Evolutionary conservation across 2,329 filamentous ascomycete species (phyloP).

Genomic region (Fusarium pilosicola): DNA sequence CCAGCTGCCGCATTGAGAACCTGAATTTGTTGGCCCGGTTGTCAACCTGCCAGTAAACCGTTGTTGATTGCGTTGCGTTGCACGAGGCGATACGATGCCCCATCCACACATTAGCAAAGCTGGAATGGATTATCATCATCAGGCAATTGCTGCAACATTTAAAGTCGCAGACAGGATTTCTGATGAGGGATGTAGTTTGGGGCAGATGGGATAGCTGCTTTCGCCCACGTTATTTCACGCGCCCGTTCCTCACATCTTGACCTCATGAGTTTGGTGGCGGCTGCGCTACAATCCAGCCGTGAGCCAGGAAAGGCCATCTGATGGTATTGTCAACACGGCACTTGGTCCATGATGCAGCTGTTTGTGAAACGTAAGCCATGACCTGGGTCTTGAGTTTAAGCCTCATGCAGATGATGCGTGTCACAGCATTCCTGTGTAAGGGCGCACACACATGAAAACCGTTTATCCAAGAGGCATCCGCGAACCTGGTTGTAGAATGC

Average conservation of each 20-base stretch:
- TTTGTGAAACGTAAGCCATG: slow-evolving; percentile 14
- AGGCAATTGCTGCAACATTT: slow-evolving; percentile 13
- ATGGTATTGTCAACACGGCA: slow-evolving; percentile 4
- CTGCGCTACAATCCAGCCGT: slow-evolving; percentile 6
- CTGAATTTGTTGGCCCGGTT: slow-evolving; percentile 7
- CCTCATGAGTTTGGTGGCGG: slow-evolving; percentile 6
- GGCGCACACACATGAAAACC: slow-evolving; percentile 3
- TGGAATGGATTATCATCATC: slow-evolving; percentile 17
- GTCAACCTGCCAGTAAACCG: slow-evolving; percentile 8
- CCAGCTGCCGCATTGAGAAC: slow-evolving; percentile 25
- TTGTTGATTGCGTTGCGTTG: slow-evolving; percentile 14
- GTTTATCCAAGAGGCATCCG: slow-evolving; percentile 11
- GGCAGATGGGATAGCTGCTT: background rate
- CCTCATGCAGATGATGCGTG: slow-evolving; percentile 17
- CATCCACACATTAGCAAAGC: slow-evolving; percentile 7
- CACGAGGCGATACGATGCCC: slow-evolving; percentile 18
- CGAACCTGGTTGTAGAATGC: slow-evolving; percentile 12
- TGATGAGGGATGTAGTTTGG: background rate
- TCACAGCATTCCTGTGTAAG: slow-evolving; percentile 20
- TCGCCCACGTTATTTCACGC: slow-evolving; percentile 15
- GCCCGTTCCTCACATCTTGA: slow-evolving; percentile 1
- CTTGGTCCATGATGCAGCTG: slow-evolving; percentile 8
- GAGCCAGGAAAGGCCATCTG: background rate
- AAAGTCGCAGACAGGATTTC: background rate
- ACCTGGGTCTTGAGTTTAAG: slow-evolving; percentile 21